These are phyloP conservation scores for Gomphus bonarii DNA, from an alignment of 1,284 basidiomycete genomes.

Conservation along the genomic window DNA sequence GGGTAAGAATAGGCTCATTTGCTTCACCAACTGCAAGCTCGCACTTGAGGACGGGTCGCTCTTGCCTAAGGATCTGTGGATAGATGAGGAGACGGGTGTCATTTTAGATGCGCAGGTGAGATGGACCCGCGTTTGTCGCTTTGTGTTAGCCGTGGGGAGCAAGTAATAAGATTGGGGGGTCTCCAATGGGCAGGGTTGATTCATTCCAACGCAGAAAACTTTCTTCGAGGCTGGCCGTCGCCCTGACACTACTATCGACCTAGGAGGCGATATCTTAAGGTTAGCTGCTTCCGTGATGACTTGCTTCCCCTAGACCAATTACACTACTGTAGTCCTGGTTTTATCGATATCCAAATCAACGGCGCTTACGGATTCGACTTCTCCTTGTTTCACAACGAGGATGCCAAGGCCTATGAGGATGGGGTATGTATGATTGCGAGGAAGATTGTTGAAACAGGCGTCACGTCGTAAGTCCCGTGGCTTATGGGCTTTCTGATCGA, in stretches of 20 bases:
- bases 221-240: constrained; percentile 51
- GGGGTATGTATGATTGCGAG: constrained; percentile 64
- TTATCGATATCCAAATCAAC: constrained; percentile 77
- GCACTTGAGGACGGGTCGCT: constrained; percentile 68
- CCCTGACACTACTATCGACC: constrained; percentile 51
- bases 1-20: constrained; percentile 53
- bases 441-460: constrained; percentile 78
- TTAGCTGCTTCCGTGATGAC: constrained; percentile 16
- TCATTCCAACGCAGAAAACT: constrained; percentile 34
- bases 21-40: constrained; percentile 78
- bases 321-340: constrained; percentile 46
- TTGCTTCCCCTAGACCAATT: not conserved
- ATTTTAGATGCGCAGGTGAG: constrained; percentile 65
- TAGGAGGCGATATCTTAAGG: constrained; percentile 68
- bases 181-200: not conserved
- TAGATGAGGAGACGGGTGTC: constrained; percentile 57
- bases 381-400: constrained; percentile 64
- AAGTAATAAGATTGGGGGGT: too few relatives aligned
- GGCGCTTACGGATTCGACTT: constrained; percentile 89
- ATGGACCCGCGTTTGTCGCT: not conserved
- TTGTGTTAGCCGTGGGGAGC: too few relatives aligned
- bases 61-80: constrained; percentile 62
- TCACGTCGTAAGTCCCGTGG: constrained; percentile 57
- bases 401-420: constrained; percentile 47
- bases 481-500: not conserved